These are phyloP conservation scores for Fusarium transvaalense DNA, from an alignment of 2,329 filamentous ascomycete genomes.

Conservation along the genomic window DNA sequence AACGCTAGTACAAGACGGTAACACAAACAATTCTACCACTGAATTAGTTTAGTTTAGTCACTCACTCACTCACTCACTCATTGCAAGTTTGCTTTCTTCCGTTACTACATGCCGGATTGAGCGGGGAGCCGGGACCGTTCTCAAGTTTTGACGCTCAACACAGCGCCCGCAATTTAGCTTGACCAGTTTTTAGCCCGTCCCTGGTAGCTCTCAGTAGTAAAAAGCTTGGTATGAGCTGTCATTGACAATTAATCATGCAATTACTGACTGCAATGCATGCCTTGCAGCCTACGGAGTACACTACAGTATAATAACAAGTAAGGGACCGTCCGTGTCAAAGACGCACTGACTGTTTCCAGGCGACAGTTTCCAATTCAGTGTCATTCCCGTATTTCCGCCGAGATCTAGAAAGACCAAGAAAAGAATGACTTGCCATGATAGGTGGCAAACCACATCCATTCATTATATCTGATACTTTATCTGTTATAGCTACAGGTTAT, in stretches of 20 bases:
- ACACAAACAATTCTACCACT: neutral
- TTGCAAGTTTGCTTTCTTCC: neutral
- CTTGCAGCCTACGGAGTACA: neutral
- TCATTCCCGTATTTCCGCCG: neutral
- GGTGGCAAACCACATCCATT: neutral
- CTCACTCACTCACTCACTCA: too few species aligned
- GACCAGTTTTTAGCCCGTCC: neutral
- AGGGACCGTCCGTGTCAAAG: neutral
- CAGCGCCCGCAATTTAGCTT: constrained; percentile 1
- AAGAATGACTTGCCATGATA: neutral
- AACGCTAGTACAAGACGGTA: neutral
- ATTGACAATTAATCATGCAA: neutral
- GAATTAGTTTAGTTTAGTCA: neutral
- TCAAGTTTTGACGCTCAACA: neutral
- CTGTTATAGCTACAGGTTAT: neutral
- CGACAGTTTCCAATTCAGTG: neutral
- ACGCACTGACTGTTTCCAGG: neutral
- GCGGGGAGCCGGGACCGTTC: neutral
- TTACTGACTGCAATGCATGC: neutral
- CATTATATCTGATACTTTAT: neutral
- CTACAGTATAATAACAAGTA: too few species aligned
- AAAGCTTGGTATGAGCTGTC: constrained; percentile 2
- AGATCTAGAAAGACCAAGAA: neutral
- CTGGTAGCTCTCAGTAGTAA: neutral
- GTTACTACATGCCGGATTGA: neutral